These are phyloP conservation scores for Vicia villosa DNA, from an alignment of 306 rosid species.

Conservation along the genomic window DNA sequence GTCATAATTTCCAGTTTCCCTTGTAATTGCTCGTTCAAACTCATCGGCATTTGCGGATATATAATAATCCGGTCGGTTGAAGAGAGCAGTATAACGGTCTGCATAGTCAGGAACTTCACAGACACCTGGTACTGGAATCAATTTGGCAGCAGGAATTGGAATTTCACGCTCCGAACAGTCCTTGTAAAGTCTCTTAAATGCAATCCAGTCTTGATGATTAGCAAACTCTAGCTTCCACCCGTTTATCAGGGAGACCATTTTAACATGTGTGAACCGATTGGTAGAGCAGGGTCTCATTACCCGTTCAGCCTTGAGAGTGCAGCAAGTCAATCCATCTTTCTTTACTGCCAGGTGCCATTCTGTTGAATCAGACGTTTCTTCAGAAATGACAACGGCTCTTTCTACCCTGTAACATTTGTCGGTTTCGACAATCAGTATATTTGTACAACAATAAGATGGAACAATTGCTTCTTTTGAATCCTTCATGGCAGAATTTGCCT, in stretches of 20 bases:
- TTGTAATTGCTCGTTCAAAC: constrained; percentile 61
- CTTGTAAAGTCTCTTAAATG: constrained; percentile 74
- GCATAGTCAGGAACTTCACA: constrained; percentile 54
- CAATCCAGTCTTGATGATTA: constrained; percentile 55
- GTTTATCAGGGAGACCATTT: constrained; percentile 50
- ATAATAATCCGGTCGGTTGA: constrained; percentile 56
- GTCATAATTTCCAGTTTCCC: constrained; percentile 63
- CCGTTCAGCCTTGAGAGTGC: constrained; percentile 58
- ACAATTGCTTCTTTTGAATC: constrained; percentile 31
- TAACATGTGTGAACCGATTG: constrained; percentile 61
- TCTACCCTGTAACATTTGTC: constrained; percentile 64
- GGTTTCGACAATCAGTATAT: constrained; percentile 57
- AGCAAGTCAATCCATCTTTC: constrained; percentile 61
- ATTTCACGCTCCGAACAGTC: constrained; percentile 63
- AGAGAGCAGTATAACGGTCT: constrained; percentile 34
- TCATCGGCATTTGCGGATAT: constrained; percentile 61
- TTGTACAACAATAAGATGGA: constrained; percentile 52
- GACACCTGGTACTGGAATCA: constrained; percentile 75
- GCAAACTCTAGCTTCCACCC: constrained; percentile 77
- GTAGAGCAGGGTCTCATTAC: constrained; percentile 53
- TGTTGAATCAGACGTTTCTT: constrained; percentile 53
- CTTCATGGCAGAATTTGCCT: constrained; percentile 22
- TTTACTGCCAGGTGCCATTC: constrained; percentile 69
- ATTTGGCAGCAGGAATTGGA: constrained; percentile 39
- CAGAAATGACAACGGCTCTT: constrained; percentile 53